Evolutionary conservation across 2,329 filamentous ascomycete species (phyloP).

Genomic region (Aspergillus piperis): DNA sequence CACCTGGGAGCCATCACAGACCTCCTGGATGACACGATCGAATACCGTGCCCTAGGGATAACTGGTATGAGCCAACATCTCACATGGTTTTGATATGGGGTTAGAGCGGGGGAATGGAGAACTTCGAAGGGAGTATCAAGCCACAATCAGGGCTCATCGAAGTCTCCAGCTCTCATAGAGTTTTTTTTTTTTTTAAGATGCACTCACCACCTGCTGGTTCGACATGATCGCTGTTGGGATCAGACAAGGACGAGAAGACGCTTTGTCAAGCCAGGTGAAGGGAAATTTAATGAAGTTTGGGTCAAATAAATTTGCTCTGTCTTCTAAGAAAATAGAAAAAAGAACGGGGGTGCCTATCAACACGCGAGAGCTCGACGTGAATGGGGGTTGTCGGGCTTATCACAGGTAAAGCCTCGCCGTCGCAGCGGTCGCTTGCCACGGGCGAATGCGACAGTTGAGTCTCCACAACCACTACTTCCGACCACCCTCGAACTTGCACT

Average conservation of each 20-base stretch:
- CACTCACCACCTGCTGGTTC: slow-evolving; percentile 53
- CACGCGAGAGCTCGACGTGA: slow-evolving; percentile 3
- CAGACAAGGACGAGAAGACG: slow-evolving; percentile 14
- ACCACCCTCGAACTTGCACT: slow-evolving; percentile 12
- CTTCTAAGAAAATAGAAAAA: slow-evolving; percentile 14
- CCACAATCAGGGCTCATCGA: neutral
- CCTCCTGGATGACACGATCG: slow-evolving; percentile 85
- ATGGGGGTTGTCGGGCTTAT: slow-evolving; percentile 14
- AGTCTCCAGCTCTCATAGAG: slow-evolving; percentile 18
- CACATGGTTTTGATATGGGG: slow-evolving; percentile 2
- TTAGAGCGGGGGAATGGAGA: slow-evolving; percentile 9
- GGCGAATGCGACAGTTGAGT: slow-evolving; percentile 21
- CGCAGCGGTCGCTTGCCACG: slow-evolving; percentile 24
- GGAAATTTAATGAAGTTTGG: slow-evolving; percentile 2
- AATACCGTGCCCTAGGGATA: slow-evolving; percentile 71
- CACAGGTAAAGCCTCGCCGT: slow-evolving; percentile 18
- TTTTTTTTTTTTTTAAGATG: slow-evolving; percentile 20
- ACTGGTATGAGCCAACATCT: slow-evolving; percentile 31
- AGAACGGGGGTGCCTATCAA: slow-evolving; percentile 9
- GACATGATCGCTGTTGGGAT: slow-evolving; percentile 40
- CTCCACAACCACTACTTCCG: slow-evolving; percentile 18
- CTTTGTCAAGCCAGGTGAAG: slow-evolving; percentile 9
- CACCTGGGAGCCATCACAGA: slow-evolving; percentile 85
- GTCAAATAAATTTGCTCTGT: slow-evolving; percentile 3
- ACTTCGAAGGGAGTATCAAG: neutral